phyloP scores from a whole-genome alignment of 2,329 filamentous ascomycete genomes.

The Acarospora socialis region DNA sequence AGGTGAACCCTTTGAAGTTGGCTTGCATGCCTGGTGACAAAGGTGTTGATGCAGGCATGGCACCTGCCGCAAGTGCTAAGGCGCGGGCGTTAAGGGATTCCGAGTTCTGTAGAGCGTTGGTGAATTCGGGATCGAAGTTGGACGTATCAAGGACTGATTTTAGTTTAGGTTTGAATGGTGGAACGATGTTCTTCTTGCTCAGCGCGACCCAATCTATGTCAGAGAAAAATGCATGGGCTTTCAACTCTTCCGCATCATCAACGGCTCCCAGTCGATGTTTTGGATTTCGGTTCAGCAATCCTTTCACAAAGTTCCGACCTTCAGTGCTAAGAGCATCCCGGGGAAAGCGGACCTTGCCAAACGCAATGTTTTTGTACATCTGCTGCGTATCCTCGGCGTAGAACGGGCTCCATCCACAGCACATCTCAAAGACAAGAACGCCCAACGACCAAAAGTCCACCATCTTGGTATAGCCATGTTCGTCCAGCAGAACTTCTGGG shows the following conservation, averaged over 20 bases:
- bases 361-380: constrained; percentile 99
- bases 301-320: constrained; percentile 95
- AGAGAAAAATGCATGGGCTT: constrained; percentile 83
- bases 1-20: constrained; percentile 97
- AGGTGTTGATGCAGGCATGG: constrained; percentile 75
- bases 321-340: constrained; percentile 88
- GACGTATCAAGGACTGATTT: constrained; percentile 93
- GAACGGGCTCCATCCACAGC: constrained; percentile 97
- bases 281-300: constrained; percentile 88
- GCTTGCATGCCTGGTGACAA: constrained; percentile 91
- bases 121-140: constrained; percentile 98
- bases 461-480: constrained; percentile 98
- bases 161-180: constrained; percentile 94
- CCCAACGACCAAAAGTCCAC: constrained; percentile 98
- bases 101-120: constrained; percentile 76
- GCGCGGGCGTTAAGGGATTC: constrained; percentile 84
- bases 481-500: constrained; percentile 86
- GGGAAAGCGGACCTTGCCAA: constrained; percentile 94
- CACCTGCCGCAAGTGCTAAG: constrained; percentile 66
- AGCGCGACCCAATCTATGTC: constrained; percentile 89
- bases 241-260: constrained; percentile 84
- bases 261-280: constrained; percentile 86
- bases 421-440: constrained; percentile 98
- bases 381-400: constrained; percentile 98
- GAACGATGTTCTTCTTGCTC: constrained; percentile 79